These are phyloP conservation scores for Juglanconis oblonga DNA, from an alignment of 2,329 filamentous ascomycete species.

Conservation along the genomic window DNA sequence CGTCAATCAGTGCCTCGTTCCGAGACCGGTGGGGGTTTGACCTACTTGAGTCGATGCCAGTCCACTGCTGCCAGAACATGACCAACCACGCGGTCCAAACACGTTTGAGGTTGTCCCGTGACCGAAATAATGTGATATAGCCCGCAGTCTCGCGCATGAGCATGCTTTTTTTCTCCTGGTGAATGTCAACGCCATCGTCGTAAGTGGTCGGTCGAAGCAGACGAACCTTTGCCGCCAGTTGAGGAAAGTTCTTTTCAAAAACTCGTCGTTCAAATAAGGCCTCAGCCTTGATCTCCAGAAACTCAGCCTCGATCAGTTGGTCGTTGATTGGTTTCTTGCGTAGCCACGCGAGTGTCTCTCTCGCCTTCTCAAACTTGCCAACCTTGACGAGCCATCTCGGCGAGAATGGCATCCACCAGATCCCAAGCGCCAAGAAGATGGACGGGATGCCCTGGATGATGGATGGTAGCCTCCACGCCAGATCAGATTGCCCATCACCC, in stretches of 20 bases:
- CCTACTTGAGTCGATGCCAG: constrained; percentile 36
- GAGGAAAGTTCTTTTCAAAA: constrained; percentile 43
- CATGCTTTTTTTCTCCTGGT: constrained; percentile 34
- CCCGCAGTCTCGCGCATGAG: constrained; percentile 45
- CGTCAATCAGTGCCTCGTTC: neutral
- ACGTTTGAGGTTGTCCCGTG: constrained; percentile 48
- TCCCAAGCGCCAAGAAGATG: constrained; percentile 31
- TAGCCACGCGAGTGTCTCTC: constrained; percentile 24
- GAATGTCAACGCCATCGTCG: neutral
- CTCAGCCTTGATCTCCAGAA: constrained; percentile 45
- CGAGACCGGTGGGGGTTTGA: neutral
- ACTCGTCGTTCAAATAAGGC: constrained; percentile 38
- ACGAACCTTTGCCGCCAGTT: constrained; percentile 33
- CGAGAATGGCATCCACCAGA: constrained; percentile 48
- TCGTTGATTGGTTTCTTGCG: constrained; percentile 29
- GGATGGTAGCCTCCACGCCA: constrained; percentile 43
- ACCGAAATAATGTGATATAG: constrained; percentile 45
- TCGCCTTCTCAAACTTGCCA: constrained; percentile 22
- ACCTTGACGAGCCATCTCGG: constrained; percentile 43
- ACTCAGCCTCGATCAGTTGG: constrained; percentile 40
- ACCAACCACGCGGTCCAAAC: constrained; percentile 40
- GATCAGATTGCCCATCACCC: constrained; percentile 38
- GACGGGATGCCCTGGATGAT: constrained; percentile 43
- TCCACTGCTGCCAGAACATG: constrained; percentile 49
- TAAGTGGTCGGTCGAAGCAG: neutral